Conservation (phyloP, 768 basidiomycete species). For the Kwoniella dendrophila region DNA sequence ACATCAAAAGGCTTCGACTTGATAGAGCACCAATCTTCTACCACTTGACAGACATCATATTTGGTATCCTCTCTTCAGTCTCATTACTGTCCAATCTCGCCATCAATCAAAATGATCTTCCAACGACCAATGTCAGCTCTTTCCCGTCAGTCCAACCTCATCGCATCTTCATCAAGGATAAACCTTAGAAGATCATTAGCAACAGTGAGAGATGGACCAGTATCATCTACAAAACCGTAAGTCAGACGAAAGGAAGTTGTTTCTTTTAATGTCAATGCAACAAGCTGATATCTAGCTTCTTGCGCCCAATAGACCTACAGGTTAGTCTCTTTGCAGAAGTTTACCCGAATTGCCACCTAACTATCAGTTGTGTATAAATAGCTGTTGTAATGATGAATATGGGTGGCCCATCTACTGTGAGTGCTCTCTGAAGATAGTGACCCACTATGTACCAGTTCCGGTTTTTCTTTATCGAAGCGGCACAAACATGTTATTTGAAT, state of each 20-base stretch:
- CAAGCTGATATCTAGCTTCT: constrained; percentile 7
- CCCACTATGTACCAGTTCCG: neutral
- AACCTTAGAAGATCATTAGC: constrained; percentile 25
- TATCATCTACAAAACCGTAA: constrained; percentile 28
- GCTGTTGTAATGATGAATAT: constrained; percentile 98
- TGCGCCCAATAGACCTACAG: constrained; percentile 17
- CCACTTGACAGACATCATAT: no score
- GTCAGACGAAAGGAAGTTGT: constrained; percentile 6
- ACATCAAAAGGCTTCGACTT: no score
- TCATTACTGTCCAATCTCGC: neutral
- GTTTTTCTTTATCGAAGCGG: neutral
- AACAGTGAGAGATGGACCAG: constrained; percentile 29
- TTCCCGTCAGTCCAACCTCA: constrained; percentile 13
- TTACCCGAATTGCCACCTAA: neutral
- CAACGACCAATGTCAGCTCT: constrained; percentile 19
- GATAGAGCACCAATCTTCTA: no score
- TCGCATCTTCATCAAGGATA: constrained; percentile 26
- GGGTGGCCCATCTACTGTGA: constrained; percentile 92
- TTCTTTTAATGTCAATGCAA: neutral
- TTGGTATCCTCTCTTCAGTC: neutral
- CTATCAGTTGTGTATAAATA: constrained; percentile 38
- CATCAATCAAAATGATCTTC: constrained; percentile 9
- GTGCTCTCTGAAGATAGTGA: constrained; percentile 41
- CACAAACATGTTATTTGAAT: no score
- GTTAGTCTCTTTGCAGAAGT: constrained; percentile 2